Conservation (phyloP, 495 filamentous ascomycete species). For the Podospora bellae-mahoneyi region DNA sequence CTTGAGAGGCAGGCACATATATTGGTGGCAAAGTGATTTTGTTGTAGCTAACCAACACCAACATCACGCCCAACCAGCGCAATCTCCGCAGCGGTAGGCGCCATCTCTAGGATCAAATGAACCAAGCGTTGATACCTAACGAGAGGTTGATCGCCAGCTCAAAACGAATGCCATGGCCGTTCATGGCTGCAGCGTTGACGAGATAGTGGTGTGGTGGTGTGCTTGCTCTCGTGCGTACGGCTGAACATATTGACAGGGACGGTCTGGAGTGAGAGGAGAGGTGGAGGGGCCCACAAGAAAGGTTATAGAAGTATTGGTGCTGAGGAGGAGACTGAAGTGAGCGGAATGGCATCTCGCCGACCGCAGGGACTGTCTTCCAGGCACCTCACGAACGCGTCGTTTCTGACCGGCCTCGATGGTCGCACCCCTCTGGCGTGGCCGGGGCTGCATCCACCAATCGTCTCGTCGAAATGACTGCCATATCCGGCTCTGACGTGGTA, state of each 20-base stretch:
- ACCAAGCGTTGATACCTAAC: neutral
- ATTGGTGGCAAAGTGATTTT: neutral
- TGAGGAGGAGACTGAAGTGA: neutral
- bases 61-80: neutral
- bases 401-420: constrained; percentile 22
- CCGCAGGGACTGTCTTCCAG: constrained; percentile 19
- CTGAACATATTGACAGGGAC: constrained; percentile 8
- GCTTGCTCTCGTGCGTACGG: constrained; percentile 20
- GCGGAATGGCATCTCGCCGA: constrained; percentile 3
- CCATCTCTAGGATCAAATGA: neutral
- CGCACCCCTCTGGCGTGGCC: constrained; percentile 25
- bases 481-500: constrained; percentile 19
- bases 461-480: constrained; percentile 7
- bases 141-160: neutral
- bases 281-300: neutral
- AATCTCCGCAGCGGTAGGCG: neutral
- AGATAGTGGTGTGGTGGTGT: constrained; percentile 15
- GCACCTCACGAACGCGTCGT: constrained; percentile 10
- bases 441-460: constrained; percentile 29
- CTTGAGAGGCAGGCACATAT: neutral
- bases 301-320: neutral
- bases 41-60: neutral
- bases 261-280: neutral
- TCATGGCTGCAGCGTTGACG: constrained; percentile 12
- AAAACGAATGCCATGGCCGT: neutral